These are phyloP conservation scores for Gossypium longicalyx DNA, from an alignment of 345 rosid genomes.

Conservation along the genomic window DNA sequence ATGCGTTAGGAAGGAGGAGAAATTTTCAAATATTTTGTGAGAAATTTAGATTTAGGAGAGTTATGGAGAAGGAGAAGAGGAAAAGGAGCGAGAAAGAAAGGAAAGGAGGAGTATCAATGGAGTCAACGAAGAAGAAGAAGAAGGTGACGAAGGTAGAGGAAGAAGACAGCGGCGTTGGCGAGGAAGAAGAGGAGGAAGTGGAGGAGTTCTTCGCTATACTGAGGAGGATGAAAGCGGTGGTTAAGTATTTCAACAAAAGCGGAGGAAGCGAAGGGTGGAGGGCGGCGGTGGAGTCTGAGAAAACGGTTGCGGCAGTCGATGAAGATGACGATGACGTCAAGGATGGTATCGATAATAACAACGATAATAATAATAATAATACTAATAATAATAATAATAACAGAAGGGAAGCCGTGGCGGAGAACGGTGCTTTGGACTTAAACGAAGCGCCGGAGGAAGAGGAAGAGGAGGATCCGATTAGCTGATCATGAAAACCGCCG, in stretches of 20 bases:
- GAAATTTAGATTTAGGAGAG: neutral
- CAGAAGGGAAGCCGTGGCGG: neutral
- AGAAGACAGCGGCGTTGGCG: neutral
- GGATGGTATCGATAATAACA: neutral
- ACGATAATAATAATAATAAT: neutral
- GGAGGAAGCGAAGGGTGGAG: slow-evolving; percentile 6
- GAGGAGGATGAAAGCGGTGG: slow-evolving; percentile 5
- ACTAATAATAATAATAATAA: neutral
- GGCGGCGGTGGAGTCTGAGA: neutral
- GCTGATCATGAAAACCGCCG: neutral
- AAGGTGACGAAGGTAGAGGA: neutral
- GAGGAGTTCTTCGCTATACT: slow-evolving; percentile 8
- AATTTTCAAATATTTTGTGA: neutral
- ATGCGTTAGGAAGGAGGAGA: neutral
- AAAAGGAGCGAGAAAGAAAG: neutral
- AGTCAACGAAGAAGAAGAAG: neutral
- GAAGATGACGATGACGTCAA: neutral
- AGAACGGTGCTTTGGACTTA: slow-evolving; percentile 1
- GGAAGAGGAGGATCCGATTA: neutral
- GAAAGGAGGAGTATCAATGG: neutral
- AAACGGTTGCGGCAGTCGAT: neutral
- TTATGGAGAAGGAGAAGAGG: slow-evolving; percentile 2
- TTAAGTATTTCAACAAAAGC: slow-evolving; percentile 1
- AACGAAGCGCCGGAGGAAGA: slow-evolving; percentile 5
- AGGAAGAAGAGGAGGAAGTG: slow-evolving; percentile 8